Percentiles rank a stretch among this genome's conserved stretches.
Conservation (phyloP, 2,329 filamentous ascomycete genomes). For the Trichoderma sp. region DNA sequence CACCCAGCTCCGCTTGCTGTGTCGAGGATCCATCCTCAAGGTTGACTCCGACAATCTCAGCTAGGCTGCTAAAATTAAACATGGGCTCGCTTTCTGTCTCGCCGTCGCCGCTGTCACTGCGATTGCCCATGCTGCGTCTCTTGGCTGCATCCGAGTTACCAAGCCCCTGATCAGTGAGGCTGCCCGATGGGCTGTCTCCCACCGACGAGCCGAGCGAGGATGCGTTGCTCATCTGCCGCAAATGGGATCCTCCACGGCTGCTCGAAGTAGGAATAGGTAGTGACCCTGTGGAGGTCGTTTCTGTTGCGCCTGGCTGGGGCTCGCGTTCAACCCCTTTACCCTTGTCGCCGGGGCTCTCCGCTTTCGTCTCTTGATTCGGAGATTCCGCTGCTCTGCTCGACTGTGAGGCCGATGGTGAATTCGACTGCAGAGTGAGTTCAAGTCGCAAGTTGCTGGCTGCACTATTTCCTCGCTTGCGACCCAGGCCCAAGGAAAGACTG, state of each 20-base stretch:
- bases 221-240: slow-evolving; percentile 81
- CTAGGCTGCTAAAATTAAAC: slow-evolving; percentile 88
- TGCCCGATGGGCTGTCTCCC: slow-evolving; percentile 62
- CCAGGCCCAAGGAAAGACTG: slow-evolving; percentile 60
- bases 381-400: slow-evolving; percentile 28
- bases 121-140: slow-evolving; percentile 49
- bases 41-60: slow-evolving; percentile 74
- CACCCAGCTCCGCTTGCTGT: slow-evolving; percentile 29
- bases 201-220: slow-evolving; percentile 80
- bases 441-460: slow-evolving; percentile 57
- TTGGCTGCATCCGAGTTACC: slow-evolving; percentile 41
- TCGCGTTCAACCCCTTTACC: slow-evolving; percentile 68
- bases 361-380: slow-evolving; percentile 29
- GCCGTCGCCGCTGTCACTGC: slow-evolving; percentile 49
- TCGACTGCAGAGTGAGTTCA: slow-evolving; percentile 52
- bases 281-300: slow-evolving; percentile 37
- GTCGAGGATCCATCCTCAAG: slow-evolving; percentile 45
- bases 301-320: slow-evolving; percentile 25
- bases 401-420: slow-evolving; percentile 39
- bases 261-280: slow-evolving; percentile 50
- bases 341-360: slow-evolving; percentile 48
- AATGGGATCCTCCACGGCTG: slow-evolving; percentile 63
- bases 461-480: slow-evolving; percentile 59
- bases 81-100: slow-evolving; percentile 66
- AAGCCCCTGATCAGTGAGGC: slow-evolving; percentile 42